Conservation (phyloP, 2,329 filamentous ascomycete genomes). For the Diaporthe capsici region DNA sequence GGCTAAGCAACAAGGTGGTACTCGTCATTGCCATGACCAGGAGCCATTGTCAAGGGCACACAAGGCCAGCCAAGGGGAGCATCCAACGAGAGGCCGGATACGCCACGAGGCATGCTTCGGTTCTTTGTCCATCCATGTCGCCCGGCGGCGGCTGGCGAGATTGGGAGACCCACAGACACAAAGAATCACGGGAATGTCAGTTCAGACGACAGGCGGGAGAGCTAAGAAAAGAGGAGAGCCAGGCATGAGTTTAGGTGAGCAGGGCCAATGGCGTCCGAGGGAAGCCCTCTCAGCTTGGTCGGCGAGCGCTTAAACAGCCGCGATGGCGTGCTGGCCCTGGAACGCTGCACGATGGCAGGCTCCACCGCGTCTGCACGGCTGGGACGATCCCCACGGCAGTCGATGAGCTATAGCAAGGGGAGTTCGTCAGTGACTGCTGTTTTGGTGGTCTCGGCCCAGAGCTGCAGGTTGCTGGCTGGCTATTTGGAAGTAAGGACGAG, state of each 20-base stretch:
- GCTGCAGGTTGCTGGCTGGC: not conserved
- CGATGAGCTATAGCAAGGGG: conserved; percentile 1
- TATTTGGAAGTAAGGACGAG: not conserved
- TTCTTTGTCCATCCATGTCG: conserved; percentile 13
- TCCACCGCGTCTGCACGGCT: conserved; percentile 28
- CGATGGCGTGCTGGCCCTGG: conserved; percentile 27
- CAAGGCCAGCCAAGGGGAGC: not conserved
- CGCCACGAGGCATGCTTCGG: conserved; percentile 13
- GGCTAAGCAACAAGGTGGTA: conserved; percentile 14
- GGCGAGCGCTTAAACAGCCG: conserved; percentile 35
- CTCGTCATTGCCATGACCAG: conserved; percentile 18
- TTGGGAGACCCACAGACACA: conserved; percentile 20
- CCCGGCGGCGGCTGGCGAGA: conserved; percentile 29
- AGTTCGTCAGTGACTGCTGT: not conserved
- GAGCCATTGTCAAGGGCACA: conserved; percentile 7
- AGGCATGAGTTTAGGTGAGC: not conserved
- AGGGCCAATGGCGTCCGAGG: conserved; percentile 6
- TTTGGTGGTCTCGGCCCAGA: not conserved
- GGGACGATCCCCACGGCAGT: conserved; percentile 15
- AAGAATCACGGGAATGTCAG: conserved; percentile 5
- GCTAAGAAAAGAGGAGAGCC: conserved; percentile 14
- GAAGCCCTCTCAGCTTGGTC: not conserved
- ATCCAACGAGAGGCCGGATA: conserved; percentile 27
- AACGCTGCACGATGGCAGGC: not conserved
- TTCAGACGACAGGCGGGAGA: conserved; percentile 1